A percentile compares a stretch with the other conserved stretches of the same genome.
phyloP scores from a whole-genome alignment of 2,329 filamentous ascomycete genomes.

The Mycosphaerella arachidis region DNA sequence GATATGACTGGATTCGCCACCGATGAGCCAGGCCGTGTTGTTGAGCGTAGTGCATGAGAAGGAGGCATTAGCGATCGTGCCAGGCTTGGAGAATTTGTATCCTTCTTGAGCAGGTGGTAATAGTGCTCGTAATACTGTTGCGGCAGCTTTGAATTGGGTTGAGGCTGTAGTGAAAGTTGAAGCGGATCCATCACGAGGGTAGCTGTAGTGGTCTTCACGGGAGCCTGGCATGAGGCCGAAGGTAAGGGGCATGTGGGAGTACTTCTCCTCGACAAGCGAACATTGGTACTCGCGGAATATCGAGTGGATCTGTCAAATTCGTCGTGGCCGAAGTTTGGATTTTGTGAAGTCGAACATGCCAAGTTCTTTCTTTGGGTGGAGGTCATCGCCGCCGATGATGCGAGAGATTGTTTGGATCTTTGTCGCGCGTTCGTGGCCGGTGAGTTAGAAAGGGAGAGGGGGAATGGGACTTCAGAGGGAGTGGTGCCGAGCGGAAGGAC shows the following conservation, averaged over 20 bases:
- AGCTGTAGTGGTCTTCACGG: constrained; percentile 31
- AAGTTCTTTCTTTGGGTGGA: constrained; percentile 11
- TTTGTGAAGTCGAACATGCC: constrained; percentile 18
- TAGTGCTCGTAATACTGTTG: constrained; percentile 40
- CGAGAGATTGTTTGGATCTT: constrained; percentile 56
- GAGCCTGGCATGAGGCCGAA: constrained; percentile 42
- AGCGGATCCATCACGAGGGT: neutral
- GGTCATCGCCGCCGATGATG: constrained; percentile 40
- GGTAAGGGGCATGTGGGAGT: constrained; percentile 41
- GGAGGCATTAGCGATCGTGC: constrained; percentile 38
- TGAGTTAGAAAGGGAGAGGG: constrained; percentile 55
- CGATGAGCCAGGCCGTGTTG: constrained; percentile 59
- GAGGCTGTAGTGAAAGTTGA: constrained; percentile 36
- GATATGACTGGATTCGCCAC: constrained; percentile 54
- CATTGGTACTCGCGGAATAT: constrained; percentile 49
- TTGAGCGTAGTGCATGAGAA: constrained; percentile 37
- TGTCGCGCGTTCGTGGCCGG: constrained; percentile 55
- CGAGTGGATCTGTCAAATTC: constrained; percentile 52
- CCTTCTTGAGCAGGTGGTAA: constrained; percentile 32
- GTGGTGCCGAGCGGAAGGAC: constrained; percentile 49
- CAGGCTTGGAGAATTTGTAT: constrained; percentile 36
- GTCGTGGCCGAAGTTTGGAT: constrained; percentile 41
- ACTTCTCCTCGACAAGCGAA: constrained; percentile 37
- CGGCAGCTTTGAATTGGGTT: constrained; percentile 39
- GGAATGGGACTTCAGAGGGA: constrained; percentile 47